Conservation (phyloP, 106 monocot species). For the Gastrodia elata region DNA sequence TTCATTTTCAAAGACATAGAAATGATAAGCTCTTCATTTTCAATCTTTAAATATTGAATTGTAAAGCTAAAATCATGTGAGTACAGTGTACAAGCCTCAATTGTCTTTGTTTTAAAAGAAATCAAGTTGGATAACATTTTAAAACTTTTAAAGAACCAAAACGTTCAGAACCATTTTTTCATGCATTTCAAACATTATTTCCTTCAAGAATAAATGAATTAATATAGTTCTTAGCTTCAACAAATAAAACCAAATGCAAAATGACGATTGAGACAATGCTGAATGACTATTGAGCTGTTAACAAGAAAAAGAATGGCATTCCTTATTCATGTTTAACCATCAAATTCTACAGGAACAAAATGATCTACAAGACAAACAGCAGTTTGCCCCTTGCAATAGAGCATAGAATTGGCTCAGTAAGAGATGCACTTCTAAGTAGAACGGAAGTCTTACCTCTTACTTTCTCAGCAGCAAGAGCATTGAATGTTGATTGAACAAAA, state of each 20-base stretch:
- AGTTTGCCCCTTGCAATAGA: neutral
- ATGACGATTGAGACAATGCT: neutral
- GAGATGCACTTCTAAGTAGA: neutral
- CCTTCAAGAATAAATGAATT: neutral
- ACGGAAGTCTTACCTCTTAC: constrained; percentile 41
- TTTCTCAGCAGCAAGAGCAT: constrained; percentile 53
- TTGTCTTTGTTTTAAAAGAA: neutral
- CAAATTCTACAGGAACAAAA: neutral
- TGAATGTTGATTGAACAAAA: constrained; percentile 74
- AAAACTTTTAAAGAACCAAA: neutral
- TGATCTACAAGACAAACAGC: neutral
- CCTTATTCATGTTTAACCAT: neutral
- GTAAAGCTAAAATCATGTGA: neutral
- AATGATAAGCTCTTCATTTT: neutral
- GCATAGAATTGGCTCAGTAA: neutral
- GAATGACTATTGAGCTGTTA: neutral
- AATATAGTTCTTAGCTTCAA: neutral
- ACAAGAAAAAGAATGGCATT: neutral
- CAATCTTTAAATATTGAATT: neutral
- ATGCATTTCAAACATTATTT: neutral
- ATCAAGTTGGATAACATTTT: neutral
- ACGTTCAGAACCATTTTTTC: neutral
- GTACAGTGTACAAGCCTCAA: neutral
- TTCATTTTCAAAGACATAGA: neutral
- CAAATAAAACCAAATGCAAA: neutral